Evolutionary conservation across 768 basidiomycete species (phyloP).

Genomic region (Tubosaeta sp.): DNA sequence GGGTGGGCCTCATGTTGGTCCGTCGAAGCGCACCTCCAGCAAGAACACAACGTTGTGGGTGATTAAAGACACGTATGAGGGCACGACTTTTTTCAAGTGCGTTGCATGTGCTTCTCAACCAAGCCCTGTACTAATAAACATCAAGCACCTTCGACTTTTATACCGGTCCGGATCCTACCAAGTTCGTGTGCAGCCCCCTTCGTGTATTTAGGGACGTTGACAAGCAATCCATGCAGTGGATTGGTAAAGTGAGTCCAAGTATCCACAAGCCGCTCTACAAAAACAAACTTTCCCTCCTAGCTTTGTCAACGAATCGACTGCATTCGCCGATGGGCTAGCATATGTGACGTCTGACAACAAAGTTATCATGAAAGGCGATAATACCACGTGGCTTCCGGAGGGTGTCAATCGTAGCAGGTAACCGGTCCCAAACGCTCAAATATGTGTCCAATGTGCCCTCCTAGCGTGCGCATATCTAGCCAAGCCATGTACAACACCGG

Average conservation of each 20-base stretch:
- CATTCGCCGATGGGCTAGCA: conserved; percentile 50
- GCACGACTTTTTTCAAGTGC: conserved; percentile 67
- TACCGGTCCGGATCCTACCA: conserved; percentile 59
- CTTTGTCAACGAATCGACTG: conserved; percentile 54
- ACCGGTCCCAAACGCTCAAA: neutral
- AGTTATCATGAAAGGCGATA: conserved; percentile 75
- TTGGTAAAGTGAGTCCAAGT: conserved; percentile 55
- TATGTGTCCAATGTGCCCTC: neutral
- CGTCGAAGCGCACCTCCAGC: conserved; percentile 14
- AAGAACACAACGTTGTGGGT: conserved; percentile 55
- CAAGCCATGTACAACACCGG: conserved; percentile 64
- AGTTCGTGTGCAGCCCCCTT: conserved; percentile 31
- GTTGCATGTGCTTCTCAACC: conserved; percentile 15
- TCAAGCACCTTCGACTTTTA: conserved; percentile 58
- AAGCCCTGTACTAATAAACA: conserved; percentile 4
- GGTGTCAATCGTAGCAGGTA: conserved; percentile 64
- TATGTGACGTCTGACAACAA: conserved; percentile 54
- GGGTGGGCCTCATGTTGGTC: neutral
- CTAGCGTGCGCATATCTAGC: conserved; percentile 75
- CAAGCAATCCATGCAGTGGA: conserved; percentile 43
- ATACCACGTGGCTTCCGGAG: conserved; percentile 49
- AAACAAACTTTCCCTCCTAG: conserved; percentile 34
- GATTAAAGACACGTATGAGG: conserved; percentile 61
- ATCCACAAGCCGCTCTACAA: neutral
- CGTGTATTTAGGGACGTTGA: conserved; percentile 12